A percentile compares a stretch with the other conserved stretches of the same genome.
These are phyloP conservation scores for Eutrema japonicum DNA, from an alignment of 345 rosid genomes.

Conservation along the genomic window DNA sequence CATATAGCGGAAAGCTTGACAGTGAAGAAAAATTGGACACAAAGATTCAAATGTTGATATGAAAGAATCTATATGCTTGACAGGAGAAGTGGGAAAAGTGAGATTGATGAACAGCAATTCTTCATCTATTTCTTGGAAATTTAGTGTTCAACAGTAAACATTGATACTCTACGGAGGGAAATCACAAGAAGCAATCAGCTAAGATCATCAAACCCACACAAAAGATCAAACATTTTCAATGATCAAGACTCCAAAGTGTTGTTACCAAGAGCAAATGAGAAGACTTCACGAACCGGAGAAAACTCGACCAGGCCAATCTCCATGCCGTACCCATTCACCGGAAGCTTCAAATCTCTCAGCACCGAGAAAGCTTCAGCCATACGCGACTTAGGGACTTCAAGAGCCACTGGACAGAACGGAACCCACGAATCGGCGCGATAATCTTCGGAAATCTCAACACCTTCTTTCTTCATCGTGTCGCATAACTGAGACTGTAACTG, in stretches of 20 bases:
- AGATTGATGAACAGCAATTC: neutral
- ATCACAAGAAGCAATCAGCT: conserved; percentile 15
- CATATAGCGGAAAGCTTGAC: too few relatives aligned
- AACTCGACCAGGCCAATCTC: conserved; percentile 91
- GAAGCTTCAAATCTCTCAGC: conserved; percentile 88
- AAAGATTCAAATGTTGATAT: too few relatives aligned
- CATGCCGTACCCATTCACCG: conserved; percentile 83
- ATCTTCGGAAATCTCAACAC: conserved; percentile 72
- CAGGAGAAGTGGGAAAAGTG: neutral
- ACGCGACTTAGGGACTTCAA: conserved; percentile 74
- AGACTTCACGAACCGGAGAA: conserved; percentile 79
- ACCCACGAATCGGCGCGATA: conserved; percentile 72
- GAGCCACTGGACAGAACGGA: conserved; percentile 85
- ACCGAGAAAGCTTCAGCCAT: conserved; percentile 87
- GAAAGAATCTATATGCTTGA: too few relatives aligned
- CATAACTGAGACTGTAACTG: conserved; percentile 76
- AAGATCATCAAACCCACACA: neutral
- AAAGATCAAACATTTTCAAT: neutral
- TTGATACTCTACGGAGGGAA: neutral
- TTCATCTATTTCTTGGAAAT: conserved; percentile 13
- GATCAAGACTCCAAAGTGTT: conserved; percentile 54
- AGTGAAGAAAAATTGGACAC: too few relatives aligned
- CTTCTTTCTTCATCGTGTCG: conserved; percentile 79
- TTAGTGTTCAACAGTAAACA: conserved; percentile 1
- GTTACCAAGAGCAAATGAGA: conserved; percentile 80